Base-by-base conservation (phyloP, 352 stramenopile species). In the Globisporangium nodosum region DNA sequence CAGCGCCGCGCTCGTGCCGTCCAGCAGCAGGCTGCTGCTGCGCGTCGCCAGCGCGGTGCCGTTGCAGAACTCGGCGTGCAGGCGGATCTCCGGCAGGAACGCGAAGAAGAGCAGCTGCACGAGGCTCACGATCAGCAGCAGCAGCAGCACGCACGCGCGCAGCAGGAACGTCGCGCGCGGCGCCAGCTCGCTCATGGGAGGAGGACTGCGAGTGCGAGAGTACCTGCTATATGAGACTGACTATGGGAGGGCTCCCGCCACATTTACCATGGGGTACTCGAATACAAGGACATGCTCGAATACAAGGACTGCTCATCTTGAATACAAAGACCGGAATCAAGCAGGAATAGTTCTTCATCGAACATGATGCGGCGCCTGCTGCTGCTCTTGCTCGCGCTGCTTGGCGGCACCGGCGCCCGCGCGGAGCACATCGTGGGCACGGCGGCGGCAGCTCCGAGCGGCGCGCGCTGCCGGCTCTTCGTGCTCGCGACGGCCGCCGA, bases 81-180 rank as follows among this genome's bases (percentile, higher is more conserved):
- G 60, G 54, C 78, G 54, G 31, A 92, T 75, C 47, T 90, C 75
- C 0, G 83, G 83, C 50, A 92, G 54, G 57, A 90, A 65, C 53
- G 77, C 61, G 63, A 92, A 92, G 75, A 92, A 90, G 7, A 65
- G 51, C 15, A 92, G 58, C 69, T 92, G 83, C 58, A 88, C 43
- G 18, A 92, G 72, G 47, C 66, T 89, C 66, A 76, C 60, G 58
- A 90, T 90, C 13, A 92, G 69, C 53, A 88, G 65, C 59, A 92
- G 66, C 53, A 92, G 74, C 27, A 90, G 65, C 55, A 92, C 71
- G 61, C 83, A 90, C 33, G 72, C 69, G 59, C 74, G 77, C 60
- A 92, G 70, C 43, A 90, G 58, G 71, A 80, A 90, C 51, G 73
- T 70, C 49, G 75, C 68, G 48, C 78, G 65, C 46, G 74, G 48